Evolutionary conservation across 2,329 filamentous ascomycete genomes (phyloP), one percentile per base, ranked within the genome.

Genomic region (Colletotrichum paranaense): DNA sequence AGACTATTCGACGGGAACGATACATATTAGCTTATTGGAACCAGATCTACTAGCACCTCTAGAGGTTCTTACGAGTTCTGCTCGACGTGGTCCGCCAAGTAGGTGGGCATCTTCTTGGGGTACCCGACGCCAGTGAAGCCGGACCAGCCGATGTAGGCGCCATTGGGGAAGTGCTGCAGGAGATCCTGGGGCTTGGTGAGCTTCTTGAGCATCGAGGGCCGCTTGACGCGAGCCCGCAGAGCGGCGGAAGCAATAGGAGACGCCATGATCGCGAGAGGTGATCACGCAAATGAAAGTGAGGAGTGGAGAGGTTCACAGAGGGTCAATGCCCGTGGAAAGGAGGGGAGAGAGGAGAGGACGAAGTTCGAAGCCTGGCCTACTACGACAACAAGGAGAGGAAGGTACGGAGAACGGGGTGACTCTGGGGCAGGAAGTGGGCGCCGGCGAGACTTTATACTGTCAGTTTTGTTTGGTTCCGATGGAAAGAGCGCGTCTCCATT

Each of bases 41-140:
- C 26, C 26, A 26, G 0, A 26, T 49, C 19, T 22, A 49, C 4
- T 4, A n/a, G 42, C 19, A 49, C 1, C 6, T 19, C 19, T 49
- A 11, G 42, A 22, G 0, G 1, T 2, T 5, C 42, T 49, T 49
- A 49, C 42, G 19, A n/a, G 84, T 97, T 97, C 85, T 94, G 90
- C 85, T 97, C 95, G 77, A 97, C 95, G 81, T 97, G 92, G 82
- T 97, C 94, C 76, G 95, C 95, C 74, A 98, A 87, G 76, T 93
- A 94, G 4, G 92, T 93, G 19, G 95, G 95, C 65, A 97, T 91
- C 84, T 94, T 97, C 84, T 97, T 97, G 75, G 94, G 94, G 85
- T 97, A 97, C 73, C 94, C 94, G 67, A 97, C 94, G 78, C 94
- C 95, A 14, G 95, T 97, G 84, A 97, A 97, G 46, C 95, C 95